Base-by-base conservation (phyloP, 2,329 filamentous ascomycete species). In the Neophaeococcomyces aloes region DNA sequence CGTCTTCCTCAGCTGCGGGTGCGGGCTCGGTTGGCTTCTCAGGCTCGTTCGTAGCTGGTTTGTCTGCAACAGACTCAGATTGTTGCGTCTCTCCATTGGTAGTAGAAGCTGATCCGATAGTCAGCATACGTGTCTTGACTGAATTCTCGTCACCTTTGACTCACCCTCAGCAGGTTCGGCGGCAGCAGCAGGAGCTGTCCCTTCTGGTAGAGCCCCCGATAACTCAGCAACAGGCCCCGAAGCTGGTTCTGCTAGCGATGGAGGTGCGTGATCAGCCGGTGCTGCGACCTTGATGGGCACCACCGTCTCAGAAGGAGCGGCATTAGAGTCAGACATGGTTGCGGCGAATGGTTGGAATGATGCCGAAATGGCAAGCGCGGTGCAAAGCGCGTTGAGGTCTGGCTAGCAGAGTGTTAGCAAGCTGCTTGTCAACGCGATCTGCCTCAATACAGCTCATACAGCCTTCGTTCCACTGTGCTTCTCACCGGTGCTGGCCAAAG, bases 161-260 rank as follows among this genome's bases (percentile, higher is more conserved):
- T 63, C 59, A 48, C 48, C 56, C 48, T 55, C 55, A 46, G 56
- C 57, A 41, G 57, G 44, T 38, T 51, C 55, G 45, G 59, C 52
- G 48, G 56, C 52, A 50, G 56, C 49, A 47, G 58, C 50, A 46
- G 59, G 55, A 52, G 59, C 56, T 38, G 59, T 59, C 45, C 67
- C 65, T 48, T 64, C 59, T 59, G 50, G 44, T 23, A 53, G 21
- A 45, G 52, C 52, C 13, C 52, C 52, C 5, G 48, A 47, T 49
- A 54, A 53, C 27, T 51, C 51, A 5, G 52, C 50, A 25, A 44
- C 51, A 17, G 48, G 42, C 13, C 47, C 52, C 14, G 50, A 51
- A 30, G 52, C 48, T 31, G 52, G 52, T 31, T 51, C 46, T 35
- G 52, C 51, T 14, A 50, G 34, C 4, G 50, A 45, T 10, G 52